Evolutionary conservation across 2,329 filamentous ascomycete genomes (phyloP), one percentile per base, ranked within the genome.

Genomic region (Curvularia sp.): DNA sequence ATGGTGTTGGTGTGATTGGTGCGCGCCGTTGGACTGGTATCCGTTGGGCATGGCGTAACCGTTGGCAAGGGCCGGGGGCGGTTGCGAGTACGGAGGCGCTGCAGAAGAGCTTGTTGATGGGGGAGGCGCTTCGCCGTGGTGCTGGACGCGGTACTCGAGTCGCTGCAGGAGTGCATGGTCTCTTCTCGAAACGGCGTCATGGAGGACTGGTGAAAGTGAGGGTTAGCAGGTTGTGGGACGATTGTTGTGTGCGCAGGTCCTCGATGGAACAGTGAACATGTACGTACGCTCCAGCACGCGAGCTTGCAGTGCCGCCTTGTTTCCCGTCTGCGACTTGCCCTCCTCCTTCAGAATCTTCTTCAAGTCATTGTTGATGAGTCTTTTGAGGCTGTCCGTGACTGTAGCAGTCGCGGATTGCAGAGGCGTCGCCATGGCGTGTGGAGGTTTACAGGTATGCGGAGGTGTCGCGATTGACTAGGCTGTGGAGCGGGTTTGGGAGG

Each of bases 301-400:
- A 58, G 81, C 80, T 78, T 97, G 93, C 59, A 98, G 81, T 42
- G 90, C 86, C 33, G 88, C 86, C 82, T 99, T 99, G 70, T 95
- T 89, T 20, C 95, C 95, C 28, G 89, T 91, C 65, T 86, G 85
- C 35, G 96, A 82, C 24, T 58, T 46, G 47, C 88, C 85, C 79
- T 96, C 91, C 60, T 85, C 82, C 63, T 87, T 85, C 72, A 94
- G 90, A 65, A 98, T 89, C 52, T 84, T 84, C 69, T 92, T 91
- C 49, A 97, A 85, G 69, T 93, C 88, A 59, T 80, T 81, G 71
- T 87, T 88, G 54, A 87, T 80, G 52, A 88, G 77, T 8, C 78
- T 82, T 71, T 86, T 86, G 49, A 84, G 78, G 63, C 81, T 76
- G 51, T 78, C 77, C 49, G 77, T 75, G 22, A 83, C 73, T 35